phyloP scores from a whole-genome alignment of 2,329 filamentous ascomycete species.

The Eutypella sp. region DNA sequence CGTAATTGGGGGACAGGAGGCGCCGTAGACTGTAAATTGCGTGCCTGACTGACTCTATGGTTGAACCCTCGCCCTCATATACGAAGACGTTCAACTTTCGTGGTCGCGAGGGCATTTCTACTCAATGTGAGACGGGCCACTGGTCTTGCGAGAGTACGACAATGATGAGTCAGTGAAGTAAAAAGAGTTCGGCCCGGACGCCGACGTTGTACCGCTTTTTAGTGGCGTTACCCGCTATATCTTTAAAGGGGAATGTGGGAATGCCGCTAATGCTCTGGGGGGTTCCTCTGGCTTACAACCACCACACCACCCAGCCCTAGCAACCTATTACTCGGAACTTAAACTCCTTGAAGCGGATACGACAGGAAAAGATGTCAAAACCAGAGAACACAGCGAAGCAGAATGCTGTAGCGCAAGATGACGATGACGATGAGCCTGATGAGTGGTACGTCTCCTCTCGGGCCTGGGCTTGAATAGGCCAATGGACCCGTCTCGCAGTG shows the following conservation, averaged over 20 bases:
- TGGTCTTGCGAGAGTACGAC: constrained; percentile 6
- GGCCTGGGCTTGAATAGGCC: too few relatives aligned
- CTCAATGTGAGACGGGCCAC: neutral
- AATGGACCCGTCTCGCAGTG: too few relatives aligned
- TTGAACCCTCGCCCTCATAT: constrained; percentile 87
- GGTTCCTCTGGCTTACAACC: neutral
- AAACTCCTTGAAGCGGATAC: neutral
- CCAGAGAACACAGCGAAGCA: constrained; percentile 42
- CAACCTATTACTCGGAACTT: too few relatives aligned
- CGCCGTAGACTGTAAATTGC: constrained; percentile 82
- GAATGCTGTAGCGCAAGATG: constrained; percentile 32
- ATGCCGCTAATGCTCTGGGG: too few relatives aligned
- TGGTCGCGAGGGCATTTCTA: constrained; percentile 59
- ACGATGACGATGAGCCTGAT: constrained; percentile 83
- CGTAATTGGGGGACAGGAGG: constrained; percentile 84
- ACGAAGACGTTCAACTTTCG: constrained; percentile 86
- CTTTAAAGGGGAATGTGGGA: too few relatives aligned
- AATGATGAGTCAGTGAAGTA: neutral
- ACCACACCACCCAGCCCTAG: too few relatives aligned
- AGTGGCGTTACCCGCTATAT: neutral
- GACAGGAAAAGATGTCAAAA: constrained; percentile 48
- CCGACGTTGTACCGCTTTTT: neutral
- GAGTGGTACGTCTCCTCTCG: constrained; percentile 68
- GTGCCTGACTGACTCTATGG: constrained; percentile 82
- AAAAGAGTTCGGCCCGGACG: too few relatives aligned